Evolutionary conservation across 169 alveolate species (phyloP).

Genomic region (Plasmodium gaboni): DNA sequence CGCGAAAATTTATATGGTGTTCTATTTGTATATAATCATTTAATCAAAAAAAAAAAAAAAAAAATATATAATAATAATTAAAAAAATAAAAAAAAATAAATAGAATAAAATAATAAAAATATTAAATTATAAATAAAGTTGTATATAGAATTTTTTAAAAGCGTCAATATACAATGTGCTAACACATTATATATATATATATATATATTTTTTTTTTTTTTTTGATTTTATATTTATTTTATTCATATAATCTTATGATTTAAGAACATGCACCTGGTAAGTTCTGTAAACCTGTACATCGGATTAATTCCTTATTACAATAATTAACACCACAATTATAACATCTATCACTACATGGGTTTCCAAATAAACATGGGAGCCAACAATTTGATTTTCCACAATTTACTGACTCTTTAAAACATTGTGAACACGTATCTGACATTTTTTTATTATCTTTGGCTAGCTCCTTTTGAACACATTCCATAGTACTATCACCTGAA

Average conservation of each 20-base stretch:
- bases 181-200: constrained; percentile 1
- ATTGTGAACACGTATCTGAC: constrained; percentile 49
- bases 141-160: too few species aligned
- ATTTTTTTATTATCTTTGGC: constrained; percentile 28
- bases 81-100: too few species aligned
- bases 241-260: not conserved
- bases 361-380: constrained; percentile 50
- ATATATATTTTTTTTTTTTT: not conserved
- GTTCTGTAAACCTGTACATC: constrained; percentile 36
- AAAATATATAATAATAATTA: too few species aligned
- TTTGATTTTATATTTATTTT: not conserved
- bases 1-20: too few species aligned
- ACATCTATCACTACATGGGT: constrained; percentile 35
- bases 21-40: too few species aligned
- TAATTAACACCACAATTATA: constrained; percentile 25
- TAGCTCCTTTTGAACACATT: constrained; percentile 48
- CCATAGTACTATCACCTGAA: constrained; percentile 67
- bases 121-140: too few species aligned
- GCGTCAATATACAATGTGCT: too few species aligned
- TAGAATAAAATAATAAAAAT: too few species aligned
- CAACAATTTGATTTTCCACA: constrained; percentile 75
- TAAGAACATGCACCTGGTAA: constrained; percentile 53
- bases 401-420: constrained; percentile 53
- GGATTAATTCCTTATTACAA: constrained; percentile 37
- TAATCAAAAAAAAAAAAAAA: too few species aligned